A percentile compares a stretch with the other conserved stretches of the same genome.
Evolutionary conservation across 306 rosid genomes (phyloP).

Genomic region (Quillaja saponaria): DNA sequence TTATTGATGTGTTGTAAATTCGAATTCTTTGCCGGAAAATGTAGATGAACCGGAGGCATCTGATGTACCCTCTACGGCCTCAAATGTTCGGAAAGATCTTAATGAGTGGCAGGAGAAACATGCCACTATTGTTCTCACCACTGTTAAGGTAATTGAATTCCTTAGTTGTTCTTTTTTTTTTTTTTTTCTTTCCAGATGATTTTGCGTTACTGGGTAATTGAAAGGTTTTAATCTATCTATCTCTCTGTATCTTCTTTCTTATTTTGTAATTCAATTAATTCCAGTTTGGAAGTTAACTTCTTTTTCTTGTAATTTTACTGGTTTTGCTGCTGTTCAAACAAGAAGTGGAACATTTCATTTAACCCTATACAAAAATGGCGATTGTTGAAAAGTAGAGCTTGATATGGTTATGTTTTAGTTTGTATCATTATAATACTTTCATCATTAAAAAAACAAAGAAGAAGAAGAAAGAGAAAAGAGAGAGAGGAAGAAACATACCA

Average conservation of each 20-base stretch:
- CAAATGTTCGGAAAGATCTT: slow-evolving; percentile 93
- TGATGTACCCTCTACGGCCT: slow-evolving; percentile 53
- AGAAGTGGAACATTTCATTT: not conserved
- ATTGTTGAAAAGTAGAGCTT: not conserved
- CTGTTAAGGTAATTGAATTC: slow-evolving; percentile 88
- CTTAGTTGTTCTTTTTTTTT: not conserved
- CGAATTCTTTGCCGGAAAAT: slow-evolving; percentile 28
- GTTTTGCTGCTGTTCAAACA: not conserved
- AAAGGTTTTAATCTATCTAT: not conserved
- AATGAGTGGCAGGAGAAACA: slow-evolving; percentile 96
- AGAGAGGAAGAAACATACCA: not conserved
- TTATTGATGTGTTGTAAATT: not conserved
- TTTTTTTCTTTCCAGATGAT: not conserved
- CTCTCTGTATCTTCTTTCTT: not conserved
- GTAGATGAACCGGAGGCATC: slow-evolving; percentile 72
- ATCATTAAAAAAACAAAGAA: too few species aligned
- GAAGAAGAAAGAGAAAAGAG: not conserved
- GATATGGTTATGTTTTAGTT: not conserved
- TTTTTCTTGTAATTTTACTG: not conserved
- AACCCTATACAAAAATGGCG: not conserved
- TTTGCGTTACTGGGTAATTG: not conserved
- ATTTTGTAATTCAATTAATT: not conserved
- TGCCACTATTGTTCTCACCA: slow-evolving; percentile 81
- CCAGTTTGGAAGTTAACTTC: not conserved
- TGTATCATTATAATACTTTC: not conserved